Evolutionary conservation across 2,329 filamentous ascomycete genomes (phyloP).

Genomic region (Fusarium palustre): DNA sequence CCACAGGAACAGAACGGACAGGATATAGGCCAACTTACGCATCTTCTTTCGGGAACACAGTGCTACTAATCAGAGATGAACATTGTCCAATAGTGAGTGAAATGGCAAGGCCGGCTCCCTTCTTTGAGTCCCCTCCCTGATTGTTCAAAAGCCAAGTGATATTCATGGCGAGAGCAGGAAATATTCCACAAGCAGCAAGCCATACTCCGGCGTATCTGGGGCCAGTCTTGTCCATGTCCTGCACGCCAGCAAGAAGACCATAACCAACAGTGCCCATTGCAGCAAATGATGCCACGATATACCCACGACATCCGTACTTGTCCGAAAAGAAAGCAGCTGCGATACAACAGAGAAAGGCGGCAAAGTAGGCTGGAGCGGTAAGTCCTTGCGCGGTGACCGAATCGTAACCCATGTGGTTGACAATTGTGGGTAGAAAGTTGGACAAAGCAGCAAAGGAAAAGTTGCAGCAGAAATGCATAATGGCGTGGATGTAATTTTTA

Average conservation of each 20-base stretch:
- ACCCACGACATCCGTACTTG: slow-evolving; percentile 21
- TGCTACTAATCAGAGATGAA: slow-evolving; percentile 33
- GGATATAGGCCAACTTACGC: background rate
- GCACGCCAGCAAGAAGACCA: background rate
- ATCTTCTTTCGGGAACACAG: slow-evolving; percentile 26
- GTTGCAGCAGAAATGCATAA: slow-evolving; percentile 42
- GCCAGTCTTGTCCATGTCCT: slow-evolving; percentile 1
- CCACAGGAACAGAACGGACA: accelerated
- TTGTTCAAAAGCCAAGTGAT: slow-evolving; percentile 36
- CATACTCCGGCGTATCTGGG: slow-evolving; percentile 27
- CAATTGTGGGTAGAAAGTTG: slow-evolving; percentile 37
- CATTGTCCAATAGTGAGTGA: slow-evolving; percentile 25
- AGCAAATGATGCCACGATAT: background rate
- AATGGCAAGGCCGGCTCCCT: slow-evolving; percentile 20
- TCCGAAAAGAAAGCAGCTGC: slow-evolving; percentile 28
- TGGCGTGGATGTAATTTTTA: slow-evolving; percentile 29
- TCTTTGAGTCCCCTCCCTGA: slow-evolving; percentile 31
- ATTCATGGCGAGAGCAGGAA: slow-evolving; percentile 15
- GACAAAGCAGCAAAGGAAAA: slow-evolving; percentile 34
- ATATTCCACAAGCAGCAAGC: slow-evolving; percentile 25
- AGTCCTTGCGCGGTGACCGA: slow-evolving; percentile 26
- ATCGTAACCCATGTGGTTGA: slow-evolving; percentile 15
- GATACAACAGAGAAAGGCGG: slow-evolving; percentile 16
- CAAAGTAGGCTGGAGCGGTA: slow-evolving; percentile 19
- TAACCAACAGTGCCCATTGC: slow-evolving; percentile 4